phyloP scores from a whole-genome alignment of 2,329 filamentous ascomycete genomes.

The Penicillium nordicum region DNA sequence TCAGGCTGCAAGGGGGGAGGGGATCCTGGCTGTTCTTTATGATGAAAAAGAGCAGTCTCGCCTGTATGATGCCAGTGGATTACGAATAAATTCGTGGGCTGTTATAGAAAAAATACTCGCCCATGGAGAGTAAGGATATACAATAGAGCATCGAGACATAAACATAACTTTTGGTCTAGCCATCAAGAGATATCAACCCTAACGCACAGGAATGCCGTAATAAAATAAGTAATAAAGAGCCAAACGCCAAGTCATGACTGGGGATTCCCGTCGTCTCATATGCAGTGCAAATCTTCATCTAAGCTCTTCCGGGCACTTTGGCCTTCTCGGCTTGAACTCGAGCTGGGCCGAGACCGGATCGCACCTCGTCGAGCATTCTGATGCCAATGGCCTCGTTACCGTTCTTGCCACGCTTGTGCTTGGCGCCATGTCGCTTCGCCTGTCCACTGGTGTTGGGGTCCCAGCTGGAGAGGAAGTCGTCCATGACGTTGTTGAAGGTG shows the following conservation, averaged over 20 bases:
- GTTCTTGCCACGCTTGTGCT: slow-evolving; percentile 67
- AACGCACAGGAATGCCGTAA: slow-evolving; percentile 19
- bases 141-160: slow-evolving; percentile 4
- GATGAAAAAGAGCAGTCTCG: slow-evolving; percentile 10
- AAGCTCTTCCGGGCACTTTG: slow-evolving; percentile 33
- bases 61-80: background rate
- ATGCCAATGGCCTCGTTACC: slow-evolving; percentile 76
- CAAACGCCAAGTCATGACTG: slow-evolving; percentile 25
- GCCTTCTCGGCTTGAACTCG: slow-evolving; percentile 46
- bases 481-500: slow-evolving; percentile 87
- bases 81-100: slow-evolving; percentile 16
- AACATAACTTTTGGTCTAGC: slow-evolving; percentile 22
- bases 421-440: slow-evolving; percentile 44
- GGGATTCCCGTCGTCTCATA: slow-evolving; percentile 24
- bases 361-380: slow-evolving; percentile 86
- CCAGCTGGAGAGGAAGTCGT: slow-evolving; percentile 77
- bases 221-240: slow-evolving; percentile 15
- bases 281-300: slow-evolving; percentile 17
- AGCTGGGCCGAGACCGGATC: slow-evolving; percentile 74
- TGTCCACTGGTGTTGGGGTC: slow-evolving; percentile 42
- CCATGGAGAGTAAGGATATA: slow-evolving; percentile 4
- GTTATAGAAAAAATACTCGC: slow-evolving; percentile 5
- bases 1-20: slow-evolving; percentile 20
- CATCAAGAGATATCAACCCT: slow-evolving; percentile 14
- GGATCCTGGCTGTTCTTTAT: slow-evolving; percentile 26